Base-by-base conservation (phyloP, 2,329 filamentous ascomycete genomes). In the Ophiocordyceps camponoti-leonardi region DNA sequence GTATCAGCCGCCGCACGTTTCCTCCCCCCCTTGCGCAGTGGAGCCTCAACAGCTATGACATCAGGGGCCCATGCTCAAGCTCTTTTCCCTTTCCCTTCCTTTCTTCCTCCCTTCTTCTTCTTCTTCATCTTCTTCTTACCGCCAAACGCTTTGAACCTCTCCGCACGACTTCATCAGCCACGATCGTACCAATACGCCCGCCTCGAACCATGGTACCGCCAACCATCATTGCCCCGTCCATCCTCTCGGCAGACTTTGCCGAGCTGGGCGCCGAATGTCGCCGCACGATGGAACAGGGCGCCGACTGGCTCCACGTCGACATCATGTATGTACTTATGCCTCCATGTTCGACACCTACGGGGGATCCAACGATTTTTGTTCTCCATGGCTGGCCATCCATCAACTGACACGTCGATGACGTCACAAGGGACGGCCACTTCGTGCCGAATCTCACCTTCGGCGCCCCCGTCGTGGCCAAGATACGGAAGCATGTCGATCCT, bases 391-490 rank as follows among this genome's bases (percentile, higher is more conserved):
- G 11, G 35, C 35, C 16, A n/a, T 39, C n/a, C n/a, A n/a, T n/a
- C n/a, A n/a, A 6, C 20, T 39, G 35, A 28, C 10, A 39, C 35
- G 18, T 18, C n/a, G n/a, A 11, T 11, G n/a, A 20, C 35, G 35
- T 12, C n/a, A 14, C 8, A 7, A 87, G 93, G 90, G 92, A 98
- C 63, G 92, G 92, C 47, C 92, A 98, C 63, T 98, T 98, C 59
- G 92, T 98, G 40, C 92, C 92, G 45, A 98, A 98, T 68, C 87
- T 98, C 64, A 96, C 92, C 43, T 95, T 96, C 59, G 92, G 92
- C 48, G 81, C 90, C 19, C 88, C 90, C 6, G 87, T 98, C 35
- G 92, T 98, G 42, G 90, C 86, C 54, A 94, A 90, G 70, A 92
- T 98, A 56, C 80, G 92, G 50, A 72, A 76, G 42, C 84, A 94